Evolutionary conservation across 1,284 basidiomycete species (phyloP).

Genomic region (Cystobasidium pallidum): DNA sequence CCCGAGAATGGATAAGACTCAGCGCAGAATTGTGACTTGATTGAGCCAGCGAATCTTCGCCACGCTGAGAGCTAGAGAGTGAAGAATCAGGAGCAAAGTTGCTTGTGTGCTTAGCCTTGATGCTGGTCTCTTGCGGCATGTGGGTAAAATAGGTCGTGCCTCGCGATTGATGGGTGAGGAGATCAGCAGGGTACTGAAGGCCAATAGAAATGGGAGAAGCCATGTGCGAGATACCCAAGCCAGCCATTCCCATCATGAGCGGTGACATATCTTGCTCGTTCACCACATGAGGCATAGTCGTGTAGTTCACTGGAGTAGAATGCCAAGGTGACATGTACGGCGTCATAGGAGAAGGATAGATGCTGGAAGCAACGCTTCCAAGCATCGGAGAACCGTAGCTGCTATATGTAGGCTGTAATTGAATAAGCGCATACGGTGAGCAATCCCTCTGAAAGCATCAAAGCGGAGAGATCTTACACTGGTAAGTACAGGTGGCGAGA

Average conservation of each 20-base stretch:
- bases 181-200: conserved; percentile 1
- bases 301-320: background rate
- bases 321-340: conserved; percentile 27
- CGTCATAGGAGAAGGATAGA: conserved; percentile 7
- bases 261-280: conserved; percentile 10
- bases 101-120: background rate
- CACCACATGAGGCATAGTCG: conserved; percentile 6
- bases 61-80: background rate
- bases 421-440: background rate
- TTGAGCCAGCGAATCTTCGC: conserved; percentile 29
- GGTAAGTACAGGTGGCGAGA: conserved; percentile 34
- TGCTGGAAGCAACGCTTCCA: conserved; percentile 16
- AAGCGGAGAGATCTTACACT: background rate
- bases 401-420: conserved; percentile 7
- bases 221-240: conserved; percentile 19
- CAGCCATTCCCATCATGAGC: conserved; percentile 9
- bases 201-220: background rate
- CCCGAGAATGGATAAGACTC: conserved; percentile 28
- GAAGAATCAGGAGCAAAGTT: conserved; percentile 5
- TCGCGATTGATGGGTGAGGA: conserved; percentile 21
- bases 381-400: conserved; percentile 8
- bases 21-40: conserved; percentile 24
- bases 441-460: no score
- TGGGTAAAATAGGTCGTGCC: conserved; percentile 28
- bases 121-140: background rate